Evolutionary conservation across 495 filamentous ascomycete genomes (phyloP).

Genomic region (Aspergillus nidulans): DNA sequence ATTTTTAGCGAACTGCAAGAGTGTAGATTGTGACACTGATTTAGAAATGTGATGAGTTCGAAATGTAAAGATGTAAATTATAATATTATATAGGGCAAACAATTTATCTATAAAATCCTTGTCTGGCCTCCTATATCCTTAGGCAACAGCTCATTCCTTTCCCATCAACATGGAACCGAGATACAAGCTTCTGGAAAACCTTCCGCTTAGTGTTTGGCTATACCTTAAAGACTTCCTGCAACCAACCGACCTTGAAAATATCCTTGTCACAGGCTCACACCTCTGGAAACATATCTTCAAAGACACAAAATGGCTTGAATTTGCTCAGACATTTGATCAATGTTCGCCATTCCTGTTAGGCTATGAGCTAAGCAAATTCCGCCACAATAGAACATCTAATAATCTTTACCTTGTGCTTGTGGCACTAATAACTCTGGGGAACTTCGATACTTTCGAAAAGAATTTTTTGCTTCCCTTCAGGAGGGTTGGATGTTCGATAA

Average conservation of each 20-base stretch:
- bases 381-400: not conserved
- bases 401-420: slow-evolving; percentile 8
- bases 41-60: no score
- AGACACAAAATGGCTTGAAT: slow-evolving; percentile 1
- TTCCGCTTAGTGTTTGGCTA: not conserved
- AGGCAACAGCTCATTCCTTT: no score
- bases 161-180: no score
- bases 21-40: no score
- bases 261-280: not conserved
- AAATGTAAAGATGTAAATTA: no score
- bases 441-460: not conserved
- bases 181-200: not conserved
- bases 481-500: not conserved
- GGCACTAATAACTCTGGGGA: slow-evolving; percentile 5
- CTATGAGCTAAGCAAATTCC: not conserved
- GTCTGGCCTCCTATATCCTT: no score
- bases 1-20: no score
- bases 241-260: slow-evolving; percentile 3
- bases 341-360: slow-evolving; percentile 4
- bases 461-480: slow-evolving; percentile 1
- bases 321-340: slow-evolving; percentile 5
- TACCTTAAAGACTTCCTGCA: not conserved
- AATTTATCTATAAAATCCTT: no score
- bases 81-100: no score
- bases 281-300: slow-evolving; percentile 11